Base-by-base conservation (phyloP, 495 filamentous ascomycete species). In the Xylaria curta region DNA sequence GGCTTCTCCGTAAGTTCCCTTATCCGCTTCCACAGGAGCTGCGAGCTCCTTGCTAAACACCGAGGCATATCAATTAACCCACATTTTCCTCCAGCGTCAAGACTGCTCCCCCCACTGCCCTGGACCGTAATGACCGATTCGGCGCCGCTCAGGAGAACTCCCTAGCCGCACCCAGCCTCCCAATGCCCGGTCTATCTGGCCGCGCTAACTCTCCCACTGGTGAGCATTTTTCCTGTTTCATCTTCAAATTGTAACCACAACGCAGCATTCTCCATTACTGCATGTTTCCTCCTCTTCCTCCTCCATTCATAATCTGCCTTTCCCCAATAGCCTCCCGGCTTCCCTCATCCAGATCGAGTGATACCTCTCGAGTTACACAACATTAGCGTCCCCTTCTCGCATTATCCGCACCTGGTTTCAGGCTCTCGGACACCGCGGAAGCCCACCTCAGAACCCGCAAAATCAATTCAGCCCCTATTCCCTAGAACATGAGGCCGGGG, bases 111-210 rank as follows among this genome's bases (percentile, higher is more conserved):
- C 69, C 75, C 5, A 66, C 58, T n/a, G 49, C 54, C 15, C 47
- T 67, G 49, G 58, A 77, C 73, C 58, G 72, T 71, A 3, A 44
- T 63, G 38, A 73, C 60, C 59, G 66, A 69, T 70, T 72, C 31
- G 74, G 69, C 13, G 33, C 74, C 13, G 33, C 74, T 47, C 26
- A 49, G 26, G 56, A 71, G 4, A 7, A 12, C 36, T 36, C 40
- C 7, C 69, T 56, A 10, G 2, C 58, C 38, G 69, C 56, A 8
- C 72, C 73, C 24, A 44, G 71, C 49, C 76, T 81, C 4, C 78
- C 79, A 3, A 78, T 81, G 78, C 79, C 79, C 54, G 78, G 76
- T 56, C 67, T 81, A 15, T 81, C 79, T 9, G 79, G 79, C n/a
- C 72, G 65, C 36, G 78, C 79, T 42, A 81, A 81, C 66, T 78